Evolutionary conservation across 2,329 filamentous ascomycete genomes (phyloP).

Genomic region (Colletotrichum viniferum): DNA sequence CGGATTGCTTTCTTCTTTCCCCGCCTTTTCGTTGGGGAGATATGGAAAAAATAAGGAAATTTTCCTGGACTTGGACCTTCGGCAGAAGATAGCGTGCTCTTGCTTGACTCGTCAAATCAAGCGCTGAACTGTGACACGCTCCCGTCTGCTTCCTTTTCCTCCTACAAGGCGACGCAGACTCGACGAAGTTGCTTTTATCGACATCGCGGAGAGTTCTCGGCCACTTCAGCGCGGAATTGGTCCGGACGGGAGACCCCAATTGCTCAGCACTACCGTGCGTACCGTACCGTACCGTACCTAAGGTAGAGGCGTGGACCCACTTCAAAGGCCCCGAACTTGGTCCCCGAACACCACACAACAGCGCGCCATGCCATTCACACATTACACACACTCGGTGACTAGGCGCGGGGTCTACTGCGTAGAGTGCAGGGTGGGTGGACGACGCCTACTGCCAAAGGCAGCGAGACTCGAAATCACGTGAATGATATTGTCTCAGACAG

Average conservation of each 20-base stretch:
- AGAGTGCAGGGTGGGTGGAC: background rate
- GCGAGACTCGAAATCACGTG: conserved; percentile 1
- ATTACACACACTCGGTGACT: background rate
- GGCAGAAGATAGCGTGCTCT: background rate
- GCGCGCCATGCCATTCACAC: background rate
- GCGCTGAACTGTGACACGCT: background rate
- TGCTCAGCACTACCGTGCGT: background rate
- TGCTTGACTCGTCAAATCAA: background rate
- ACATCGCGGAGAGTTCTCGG: conserved; percentile 11
- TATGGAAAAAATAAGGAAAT: background rate
- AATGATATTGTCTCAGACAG: background rate
- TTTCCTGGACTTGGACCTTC: background rate
- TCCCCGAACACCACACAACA: background rate
- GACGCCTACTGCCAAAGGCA: background rate
- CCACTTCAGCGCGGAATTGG: background rate
- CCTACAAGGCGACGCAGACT: background rate
- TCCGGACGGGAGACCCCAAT: background rate
- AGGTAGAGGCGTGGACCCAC: background rate
- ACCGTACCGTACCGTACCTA: background rate
- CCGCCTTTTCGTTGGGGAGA: background rate
- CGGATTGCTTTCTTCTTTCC: conserved; percentile 23
- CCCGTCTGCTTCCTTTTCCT: background rate
- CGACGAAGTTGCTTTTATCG: background rate
- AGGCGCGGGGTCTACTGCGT: background rate
- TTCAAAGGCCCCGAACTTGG: background rate